These are phyloP conservation scores for Lipomyces lipofer DNA, from an alignment of 805 yeast genomes.

Conservation along the genomic window DNA sequence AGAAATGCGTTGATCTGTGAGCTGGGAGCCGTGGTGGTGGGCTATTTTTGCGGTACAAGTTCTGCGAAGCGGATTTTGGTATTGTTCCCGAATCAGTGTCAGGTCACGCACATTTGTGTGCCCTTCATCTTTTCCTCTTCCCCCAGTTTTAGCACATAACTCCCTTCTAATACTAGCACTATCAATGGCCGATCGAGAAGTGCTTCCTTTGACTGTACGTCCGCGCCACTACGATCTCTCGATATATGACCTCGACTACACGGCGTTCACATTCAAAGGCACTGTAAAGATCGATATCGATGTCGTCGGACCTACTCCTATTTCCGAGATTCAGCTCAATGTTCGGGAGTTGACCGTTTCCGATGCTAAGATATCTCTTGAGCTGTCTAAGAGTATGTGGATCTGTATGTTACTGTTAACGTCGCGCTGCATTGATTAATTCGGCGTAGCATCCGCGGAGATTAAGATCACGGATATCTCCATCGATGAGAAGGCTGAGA, in stretches of 20 bases:
- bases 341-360: conserved; percentile 27
- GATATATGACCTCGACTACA: conserved; percentile 26
- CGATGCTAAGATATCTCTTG: conserved; percentile 21
- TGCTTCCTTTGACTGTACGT: conserved; percentile 27
- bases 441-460: conserved; percentile 26
- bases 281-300: conserved; percentile 31
- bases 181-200: conserved; percentile 31
- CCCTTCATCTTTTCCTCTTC: no score
- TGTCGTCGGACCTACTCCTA: conserved; percentile 24
- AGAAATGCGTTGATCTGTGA: no score
- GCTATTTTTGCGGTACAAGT: no score
- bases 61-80: no score
- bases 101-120: no score
- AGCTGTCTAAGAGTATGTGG: conserved; percentile 26
- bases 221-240: conserved; percentile 31
- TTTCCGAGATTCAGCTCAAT: conserved; percentile 29
- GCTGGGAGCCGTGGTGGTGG: no score
- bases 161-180: no score
- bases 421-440: background rate
- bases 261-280: conserved; percentile 28
- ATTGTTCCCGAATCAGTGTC: no score
- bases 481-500: conserved; percentile 56
- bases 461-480: conserved; percentile 37
- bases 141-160: no score
- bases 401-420: background rate